A percentile compares a stretch with the other conserved stretches of the same genome.
Conservation (phyloP, 805 yeast species). For the Nakazawaea holstii region DNA sequence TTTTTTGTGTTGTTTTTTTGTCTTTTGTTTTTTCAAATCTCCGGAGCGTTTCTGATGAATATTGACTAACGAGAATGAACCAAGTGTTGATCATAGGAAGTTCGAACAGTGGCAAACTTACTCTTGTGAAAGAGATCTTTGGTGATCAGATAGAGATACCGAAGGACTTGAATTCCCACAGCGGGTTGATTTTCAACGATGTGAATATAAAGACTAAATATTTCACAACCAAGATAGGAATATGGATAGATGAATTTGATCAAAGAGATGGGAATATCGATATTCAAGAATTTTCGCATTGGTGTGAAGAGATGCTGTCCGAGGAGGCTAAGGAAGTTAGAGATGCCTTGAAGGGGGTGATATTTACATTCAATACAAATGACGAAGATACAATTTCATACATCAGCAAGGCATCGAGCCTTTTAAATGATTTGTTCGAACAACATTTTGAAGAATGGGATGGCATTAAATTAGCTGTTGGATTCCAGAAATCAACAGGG, state of each 20-base stretch:
- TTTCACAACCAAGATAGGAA: slow-evolving; percentile 20
- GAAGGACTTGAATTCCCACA: slow-evolving; percentile 13
- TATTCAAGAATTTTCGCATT: slow-evolving; percentile 21
- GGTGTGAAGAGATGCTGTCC: slow-evolving; percentile 34
- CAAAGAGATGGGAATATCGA: slow-evolving; percentile 23
- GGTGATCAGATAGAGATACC: slow-evolving; percentile 13
- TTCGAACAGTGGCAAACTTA: slow-evolving; percentile 34
- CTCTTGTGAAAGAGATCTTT: slow-evolving; percentile 18
- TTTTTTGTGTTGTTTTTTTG: background rate
- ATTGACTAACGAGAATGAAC: slow-evolving; percentile 18
- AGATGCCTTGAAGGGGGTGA: slow-evolving; percentile 39
- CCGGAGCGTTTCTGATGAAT: too few species aligned
- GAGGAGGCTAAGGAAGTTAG: slow-evolving; percentile 37
- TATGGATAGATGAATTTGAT: slow-evolving; percentile 25
- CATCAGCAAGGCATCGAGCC: slow-evolving; percentile 18
- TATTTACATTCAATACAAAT: slow-evolving; percentile 32
- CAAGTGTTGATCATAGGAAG: slow-evolving; percentile 42
- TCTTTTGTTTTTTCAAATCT: background rate
- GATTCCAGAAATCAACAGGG: slow-evolving; percentile 13
- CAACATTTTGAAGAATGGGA: slow-evolving; percentile 20
- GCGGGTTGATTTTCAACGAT: slow-evolving; percentile 22
- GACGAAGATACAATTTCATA: slow-evolving; percentile 16
- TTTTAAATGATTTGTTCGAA: slow-evolving; percentile 13
- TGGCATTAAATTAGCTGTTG: slow-evolving; percentile 33
- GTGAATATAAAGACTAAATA: slow-evolving; percentile 19